phyloP scores from a whole-genome alignment of 192 early-diverging fungal species.

The Gryganskiella cystojenkinii region DNA sequence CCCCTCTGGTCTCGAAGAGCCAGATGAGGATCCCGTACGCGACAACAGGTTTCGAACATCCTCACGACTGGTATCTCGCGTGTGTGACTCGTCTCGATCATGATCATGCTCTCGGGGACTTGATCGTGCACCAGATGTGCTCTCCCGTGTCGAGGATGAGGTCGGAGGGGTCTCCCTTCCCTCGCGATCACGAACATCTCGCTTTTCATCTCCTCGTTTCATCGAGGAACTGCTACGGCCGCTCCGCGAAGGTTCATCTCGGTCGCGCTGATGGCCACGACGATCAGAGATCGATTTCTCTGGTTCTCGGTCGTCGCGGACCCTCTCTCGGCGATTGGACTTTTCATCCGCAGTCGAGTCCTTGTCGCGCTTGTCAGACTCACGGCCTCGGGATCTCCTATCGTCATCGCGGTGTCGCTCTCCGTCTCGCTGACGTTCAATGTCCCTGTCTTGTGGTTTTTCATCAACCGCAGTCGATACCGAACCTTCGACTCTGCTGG shows the following conservation, averaged over 20 bases:
- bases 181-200: slow-evolving; percentile 8
- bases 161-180: not conserved
- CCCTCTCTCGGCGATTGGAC: slow-evolving; percentile 10
- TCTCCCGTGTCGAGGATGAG: not conserved
- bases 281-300: too few species aligned
- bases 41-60: not conserved
- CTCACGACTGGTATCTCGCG: slow-evolving; percentile 1
- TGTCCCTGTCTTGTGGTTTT: not conserved
- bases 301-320: slow-evolving; percentile 5
- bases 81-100: not conserved
- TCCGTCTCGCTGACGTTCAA: not conserved
- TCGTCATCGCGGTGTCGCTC: slow-evolving; percentile 15
- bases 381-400: not conserved
- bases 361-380: not conserved
- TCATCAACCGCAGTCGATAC: too few species aligned
- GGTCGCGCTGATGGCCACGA: slow-evolving; percentile 10
- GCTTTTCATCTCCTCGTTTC: slow-evolving; percentile 8
- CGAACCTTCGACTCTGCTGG: too few species aligned
- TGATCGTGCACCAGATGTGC: too few species aligned
- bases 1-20: slow-evolving; percentile 7
- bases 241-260: slow-evolving; percentile 1
- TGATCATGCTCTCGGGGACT: not conserved
- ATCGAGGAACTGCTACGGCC: not conserved
- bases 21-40: not conserved
- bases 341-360: not conserved